These are phyloP conservation scores for Yamadazyma sp. DNA, from an alignment of 1,139 yeast genomes.

Conservation along the genomic window DNA sequence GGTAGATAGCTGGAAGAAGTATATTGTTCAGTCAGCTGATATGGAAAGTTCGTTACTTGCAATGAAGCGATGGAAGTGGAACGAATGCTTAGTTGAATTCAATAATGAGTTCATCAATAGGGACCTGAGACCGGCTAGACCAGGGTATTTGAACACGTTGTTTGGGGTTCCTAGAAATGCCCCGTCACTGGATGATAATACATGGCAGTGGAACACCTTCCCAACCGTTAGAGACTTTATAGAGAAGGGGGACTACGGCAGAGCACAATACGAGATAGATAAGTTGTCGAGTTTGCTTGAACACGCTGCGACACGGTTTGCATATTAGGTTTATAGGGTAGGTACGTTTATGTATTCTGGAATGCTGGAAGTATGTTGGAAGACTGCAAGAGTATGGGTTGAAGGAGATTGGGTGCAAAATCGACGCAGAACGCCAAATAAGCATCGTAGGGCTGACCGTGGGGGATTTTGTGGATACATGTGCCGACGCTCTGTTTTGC, in stretches of 20 bases:
- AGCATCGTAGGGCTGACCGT: too few species aligned
- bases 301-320: slow-evolving; percentile 20
- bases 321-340: slow-evolving; percentile 5
- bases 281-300: slow-evolving; percentile 40
- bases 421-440: too few species aligned
- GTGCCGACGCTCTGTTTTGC: too few species aligned
- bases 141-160: slow-evolving; percentile 67
- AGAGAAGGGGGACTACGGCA: slow-evolving; percentile 45
- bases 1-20: slow-evolving; percentile 55
- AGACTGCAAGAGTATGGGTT: too few species aligned
- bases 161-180: slow-evolving; percentile 70
- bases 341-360: too few species aligned
- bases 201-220: slow-evolving; percentile 63
- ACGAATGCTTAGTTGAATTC: slow-evolving; percentile 58
- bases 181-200: slow-evolving; percentile 33
- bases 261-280: slow-evolving; percentile 58
- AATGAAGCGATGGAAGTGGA: slow-evolving; percentile 78
- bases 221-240: slow-evolving; percentile 75
- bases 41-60: slow-evolving; percentile 72
- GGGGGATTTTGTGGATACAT: too few species aligned
- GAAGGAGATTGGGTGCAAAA: too few species aligned
- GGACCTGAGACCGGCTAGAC: slow-evolving; percentile 51
- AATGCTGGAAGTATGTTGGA: too few species aligned
- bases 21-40: slow-evolving; percentile 32
- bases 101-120: slow-evolving; percentile 50